Evolutionary conservation across 2,329 filamentous ascomycete species (phyloP).

Genomic region (Trichoderma sp.): DNA sequence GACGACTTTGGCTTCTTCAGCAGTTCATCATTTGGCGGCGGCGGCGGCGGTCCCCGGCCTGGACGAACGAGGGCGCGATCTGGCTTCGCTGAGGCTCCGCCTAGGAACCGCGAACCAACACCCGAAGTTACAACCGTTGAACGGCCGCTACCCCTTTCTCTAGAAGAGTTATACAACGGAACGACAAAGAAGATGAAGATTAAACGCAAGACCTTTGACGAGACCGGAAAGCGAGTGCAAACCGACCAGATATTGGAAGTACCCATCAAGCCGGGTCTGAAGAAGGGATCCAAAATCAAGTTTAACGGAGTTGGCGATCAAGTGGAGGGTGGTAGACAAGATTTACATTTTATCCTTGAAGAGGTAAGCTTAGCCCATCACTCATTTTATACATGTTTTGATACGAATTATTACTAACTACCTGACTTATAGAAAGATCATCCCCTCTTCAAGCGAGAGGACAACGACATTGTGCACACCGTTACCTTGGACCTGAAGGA

Average conservation of each 20-base stretch:
- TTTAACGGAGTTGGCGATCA: conserved; percentile 98
- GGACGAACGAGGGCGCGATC: conserved; percentile 49
- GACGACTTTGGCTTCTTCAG: conserved; percentile 56
- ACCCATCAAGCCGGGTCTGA: conserved; percentile 91
- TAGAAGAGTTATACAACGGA: conserved; percentile 88
- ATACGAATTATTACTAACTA: conserved; percentile 12
- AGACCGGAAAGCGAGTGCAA: conserved; percentile 77
- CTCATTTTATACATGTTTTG: neutral
- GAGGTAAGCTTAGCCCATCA: conserved; percentile 64
- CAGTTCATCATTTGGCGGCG: conserved; percentile 44
- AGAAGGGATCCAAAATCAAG: conserved; percentile 98
- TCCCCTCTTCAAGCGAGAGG: conserved; percentile 79
- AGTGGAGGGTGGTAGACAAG: conserved; percentile 92
- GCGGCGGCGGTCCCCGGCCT: conserved; percentile 35
- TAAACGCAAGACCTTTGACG: conserved; percentile 92
- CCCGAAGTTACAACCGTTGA: conserved; percentile 92
- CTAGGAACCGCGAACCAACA: conserved; percentile 47
- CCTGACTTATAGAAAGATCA: conserved; percentile 71
- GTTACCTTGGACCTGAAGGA: conserved; percentile 89
- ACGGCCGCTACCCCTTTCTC: conserved; percentile 72
- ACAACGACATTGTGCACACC: conserved; percentile 79
- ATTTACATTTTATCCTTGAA: conserved; percentile 90
- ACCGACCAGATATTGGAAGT: conserved; percentile 92
- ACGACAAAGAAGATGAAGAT: conserved; percentile 97
- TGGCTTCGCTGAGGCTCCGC: conserved; percentile 39